Evolutionary conservation across 805 yeast genomes (phyloP), one percentile per base, ranked within the genome.

Genomic region (Hagleromyces aurorensis): DNA sequence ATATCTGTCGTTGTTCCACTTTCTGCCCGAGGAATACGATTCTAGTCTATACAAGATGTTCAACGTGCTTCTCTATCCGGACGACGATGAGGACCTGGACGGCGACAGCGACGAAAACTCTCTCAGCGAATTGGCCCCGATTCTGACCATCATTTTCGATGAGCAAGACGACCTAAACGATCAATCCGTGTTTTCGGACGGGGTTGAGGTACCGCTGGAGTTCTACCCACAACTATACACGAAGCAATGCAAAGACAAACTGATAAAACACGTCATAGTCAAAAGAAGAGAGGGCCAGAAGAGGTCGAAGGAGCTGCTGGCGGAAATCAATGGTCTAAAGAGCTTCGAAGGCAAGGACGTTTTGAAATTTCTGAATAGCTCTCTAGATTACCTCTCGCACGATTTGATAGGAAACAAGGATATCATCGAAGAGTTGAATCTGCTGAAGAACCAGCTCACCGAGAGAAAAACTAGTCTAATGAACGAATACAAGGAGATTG

Each of bases 181-280:
- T 6, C 30, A 37, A 6, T 38, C 37, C 6, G 14, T 42, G 5
- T 22, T 37, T 7, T 36, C 36, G 6, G 43, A 46, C 9, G 59
- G 59, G 5, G 55, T 54, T 2, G 50, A 52, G 13, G 29, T 55
- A 2, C 59, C 61, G 4, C 26, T 54, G 16, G 45, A 48, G 30
- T 55, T 55, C 27, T 55, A 54, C 25, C 59, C 61, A 2, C 57
- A 54, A 31, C 33, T 55, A 9, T 55, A 55, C 31, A 48, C 54
- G 1, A 43, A 43, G 20, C 30, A 33, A 10, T 42, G 48, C 27
- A 54, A 50, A 27, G 47, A 51, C 12, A 34, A 42, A 23, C 33
- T 53, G 21, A 44, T 52, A 4, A 46, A 41, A 12, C 48, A 48
- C 13, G 40, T 55, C 17, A 33, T 50, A 10, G 23, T 23, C 3